Conservation (phyloP, 345 rosid genomes). For the Salix arbutifolia region DNA sequence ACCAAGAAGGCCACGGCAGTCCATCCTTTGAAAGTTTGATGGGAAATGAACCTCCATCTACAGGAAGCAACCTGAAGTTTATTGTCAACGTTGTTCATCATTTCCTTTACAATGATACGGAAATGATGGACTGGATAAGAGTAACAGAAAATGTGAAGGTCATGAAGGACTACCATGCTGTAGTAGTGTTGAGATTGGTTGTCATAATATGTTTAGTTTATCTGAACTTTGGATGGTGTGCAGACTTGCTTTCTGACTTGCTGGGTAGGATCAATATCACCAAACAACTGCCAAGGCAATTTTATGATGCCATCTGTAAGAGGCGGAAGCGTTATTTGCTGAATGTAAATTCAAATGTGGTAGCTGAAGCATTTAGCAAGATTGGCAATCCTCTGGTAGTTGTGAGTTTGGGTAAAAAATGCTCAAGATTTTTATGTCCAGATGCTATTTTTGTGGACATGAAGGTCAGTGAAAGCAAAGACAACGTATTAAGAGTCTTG, state of each 20-base stretch:
- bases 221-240: conserved; percentile 25
- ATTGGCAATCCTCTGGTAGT: conserved; percentile 33
- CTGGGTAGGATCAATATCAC: conserved; percentile 13
- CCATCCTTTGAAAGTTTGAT: not conserved
- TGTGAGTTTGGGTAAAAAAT: conserved; percentile 5
- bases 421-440: not conserved
- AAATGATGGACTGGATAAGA: conserved; percentile 26
- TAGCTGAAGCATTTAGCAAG: conserved; percentile 29
- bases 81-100: not conserved
- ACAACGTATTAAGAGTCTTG: conserved; percentile 18
- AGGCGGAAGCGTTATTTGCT: not conserved
- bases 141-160: not conserved
- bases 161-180: not conserved
- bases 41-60: not conserved
- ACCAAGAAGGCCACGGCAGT: conserved; percentile 14
- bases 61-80: conserved; percentile 1
- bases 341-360: not conserved
- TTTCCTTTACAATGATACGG: conserved; percentile 11
- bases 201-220: conserved; percentile 26
- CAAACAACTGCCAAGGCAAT: conserved; percentile 15
- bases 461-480: conserved; percentile 18
- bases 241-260: conserved; percentile 15
- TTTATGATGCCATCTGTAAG: conserved; percentile 14
- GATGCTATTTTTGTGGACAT: conserved; percentile 34
- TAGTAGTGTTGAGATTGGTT: conserved; percentile 34